A percentile compares a stretch with the other conserved stretches of the same genome.
These are phyloP conservation scores for Candida bentonensis DNA, from an alignment of 805 yeast genomes.

Conservation along the genomic window DNA sequence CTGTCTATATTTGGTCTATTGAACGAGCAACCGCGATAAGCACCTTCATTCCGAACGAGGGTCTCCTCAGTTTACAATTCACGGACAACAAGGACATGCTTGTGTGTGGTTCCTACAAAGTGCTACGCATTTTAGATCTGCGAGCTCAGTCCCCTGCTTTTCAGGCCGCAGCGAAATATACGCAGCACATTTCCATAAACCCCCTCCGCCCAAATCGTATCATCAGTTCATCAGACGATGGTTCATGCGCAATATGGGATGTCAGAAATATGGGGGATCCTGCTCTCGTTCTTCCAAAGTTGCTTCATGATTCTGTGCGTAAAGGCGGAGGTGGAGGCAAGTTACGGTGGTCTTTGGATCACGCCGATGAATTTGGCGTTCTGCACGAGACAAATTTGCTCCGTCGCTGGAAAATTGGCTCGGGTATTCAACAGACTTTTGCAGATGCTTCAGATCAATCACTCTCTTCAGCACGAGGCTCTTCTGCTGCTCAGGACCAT, in stretches of 20 bases:
- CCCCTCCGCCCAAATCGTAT: slow-evolving; percentile 55
- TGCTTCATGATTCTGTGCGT: slow-evolving; percentile 12
- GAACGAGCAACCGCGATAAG: slow-evolving; percentile 16
- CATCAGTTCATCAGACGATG: slow-evolving; percentile 70
- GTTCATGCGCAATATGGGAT: slow-evolving; percentile 57
- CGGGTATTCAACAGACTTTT: background rate
- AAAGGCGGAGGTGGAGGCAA: slow-evolving; percentile 10
- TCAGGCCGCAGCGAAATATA: slow-evolving; percentile 64
- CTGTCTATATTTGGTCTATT: slow-evolving; percentile 70
- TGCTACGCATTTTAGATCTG: slow-evolving; percentile 63
- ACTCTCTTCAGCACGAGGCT: no score
- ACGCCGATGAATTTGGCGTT: slow-evolving; percentile 63
- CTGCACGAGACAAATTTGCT: slow-evolving; percentile 65
- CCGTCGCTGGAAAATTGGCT: slow-evolving; percentile 69
- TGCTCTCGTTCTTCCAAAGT: slow-evolving; percentile 12
- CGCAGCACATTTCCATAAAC: slow-evolving; percentile 53
- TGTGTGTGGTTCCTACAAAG: slow-evolving; percentile 63
- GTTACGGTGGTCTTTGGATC: slow-evolving; percentile 5
- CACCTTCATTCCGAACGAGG: slow-evolving; percentile 58
- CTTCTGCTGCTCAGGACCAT: no score
- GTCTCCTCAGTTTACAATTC: slow-evolving; percentile 55
- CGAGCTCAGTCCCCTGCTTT: slow-evolving; percentile 37
- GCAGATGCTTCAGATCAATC: background rate
- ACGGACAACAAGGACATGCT: slow-evolving; percentile 41
- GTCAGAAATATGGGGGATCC: slow-evolving; percentile 19